phyloP scores from a whole-genome alignment of 139 green algal species.

The Gonium pectorale region DNA sequence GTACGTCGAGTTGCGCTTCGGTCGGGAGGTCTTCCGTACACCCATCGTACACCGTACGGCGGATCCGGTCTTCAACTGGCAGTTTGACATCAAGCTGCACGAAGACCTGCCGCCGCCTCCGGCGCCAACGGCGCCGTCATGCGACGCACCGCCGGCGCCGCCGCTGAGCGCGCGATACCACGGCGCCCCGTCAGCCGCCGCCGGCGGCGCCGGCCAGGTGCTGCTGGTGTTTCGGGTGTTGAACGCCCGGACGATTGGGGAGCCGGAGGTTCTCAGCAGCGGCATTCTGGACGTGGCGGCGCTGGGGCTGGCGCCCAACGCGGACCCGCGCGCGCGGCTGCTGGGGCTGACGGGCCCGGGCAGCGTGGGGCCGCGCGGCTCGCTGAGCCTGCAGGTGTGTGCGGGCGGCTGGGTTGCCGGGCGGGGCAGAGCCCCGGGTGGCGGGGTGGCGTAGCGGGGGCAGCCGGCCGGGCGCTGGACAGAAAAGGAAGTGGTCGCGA shows the following conservation, averaged over 20 bases:
- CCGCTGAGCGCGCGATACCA: not conserved
- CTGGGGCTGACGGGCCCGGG: not conserved
- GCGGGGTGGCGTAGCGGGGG: too few relatives aligned
- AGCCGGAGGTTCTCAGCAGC: conserved; percentile 18
- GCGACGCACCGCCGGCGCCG: not conserved
- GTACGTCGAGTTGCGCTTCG: conserved; percentile 54
- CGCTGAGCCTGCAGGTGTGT: conserved; percentile 32
- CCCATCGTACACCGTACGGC: conserved; percentile 48
- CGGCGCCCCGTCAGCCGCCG: not conserved
- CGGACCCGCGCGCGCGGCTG: not conserved
- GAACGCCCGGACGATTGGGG: conserved; percentile 25
- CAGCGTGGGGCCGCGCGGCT: not conserved
- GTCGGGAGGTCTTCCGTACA: conserved; percentile 53
- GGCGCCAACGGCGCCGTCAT: not conserved
- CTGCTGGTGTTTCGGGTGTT: conserved; percentile 23
- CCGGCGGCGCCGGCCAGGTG: not conserved
- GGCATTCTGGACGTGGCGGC: not conserved
- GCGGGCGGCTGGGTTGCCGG: too few relatives aligned
- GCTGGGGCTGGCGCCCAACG: conserved; percentile 2
- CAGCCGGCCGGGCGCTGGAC: too few relatives aligned
- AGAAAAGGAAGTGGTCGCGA: too few relatives aligned
- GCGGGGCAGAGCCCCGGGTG: too few relatives aligned
- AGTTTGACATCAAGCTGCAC: conserved; percentile 35
- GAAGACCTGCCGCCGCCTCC: conserved; percentile 8
- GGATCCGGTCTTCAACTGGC: conserved; percentile 55